Base-by-base conservation (phyloP, 2,329 filamentous ascomycete species). In the Lasiodiplodia citricola region DNA sequence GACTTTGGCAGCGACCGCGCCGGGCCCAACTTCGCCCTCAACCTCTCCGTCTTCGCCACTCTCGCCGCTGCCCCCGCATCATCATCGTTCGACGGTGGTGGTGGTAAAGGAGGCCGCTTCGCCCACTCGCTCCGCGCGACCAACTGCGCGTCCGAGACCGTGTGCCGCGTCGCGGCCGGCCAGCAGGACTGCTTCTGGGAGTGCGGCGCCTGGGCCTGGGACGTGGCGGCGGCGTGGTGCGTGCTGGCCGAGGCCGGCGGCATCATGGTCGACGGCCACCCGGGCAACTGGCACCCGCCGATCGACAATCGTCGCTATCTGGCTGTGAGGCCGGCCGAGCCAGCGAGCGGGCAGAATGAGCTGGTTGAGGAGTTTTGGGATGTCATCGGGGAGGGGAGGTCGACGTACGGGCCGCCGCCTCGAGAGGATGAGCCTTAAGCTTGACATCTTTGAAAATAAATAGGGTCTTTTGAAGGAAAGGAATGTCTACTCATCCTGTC, bases 181-280 rank as follows among this genome's bases (percentile, higher is more conserved):
- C 60, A 64, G 60, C 47, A 37, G 18, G 60, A 64, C 23, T 21
- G 14, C 44, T 64, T 64, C n/a, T 64, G 60, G 60, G 60, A 64
- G 44, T 64, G 47, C 11, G 60, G 60, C 44, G 37, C 28, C 25
- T 52, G 13, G 18, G 11, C 60, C 6, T 64, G 47, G 47, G 60
- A 64, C 28, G 44, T 64, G 4, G 60, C 60, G 8, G 60, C 60
- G 3, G 60, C 60, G 28, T 64, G 60, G 60, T 64, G 60, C 44
- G 31, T 64, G 3, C 28, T 64, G 47, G 23, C 3, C 31, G 60
- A 64, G 28, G 60, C 60, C 1, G 60, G 60, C 5, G 60, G 60
- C 2, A 7, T 64, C 25, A 28, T 64, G 3, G 60, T 64, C 4
- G 60, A 64, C 31, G 60, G 44, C 1, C 41, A 50, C 31, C 41